Evolutionary conservation across 257 asterid species (phyloP), one percentile per base, ranked within the genome.

Genomic region (Paulownia fortunei): DNA sequence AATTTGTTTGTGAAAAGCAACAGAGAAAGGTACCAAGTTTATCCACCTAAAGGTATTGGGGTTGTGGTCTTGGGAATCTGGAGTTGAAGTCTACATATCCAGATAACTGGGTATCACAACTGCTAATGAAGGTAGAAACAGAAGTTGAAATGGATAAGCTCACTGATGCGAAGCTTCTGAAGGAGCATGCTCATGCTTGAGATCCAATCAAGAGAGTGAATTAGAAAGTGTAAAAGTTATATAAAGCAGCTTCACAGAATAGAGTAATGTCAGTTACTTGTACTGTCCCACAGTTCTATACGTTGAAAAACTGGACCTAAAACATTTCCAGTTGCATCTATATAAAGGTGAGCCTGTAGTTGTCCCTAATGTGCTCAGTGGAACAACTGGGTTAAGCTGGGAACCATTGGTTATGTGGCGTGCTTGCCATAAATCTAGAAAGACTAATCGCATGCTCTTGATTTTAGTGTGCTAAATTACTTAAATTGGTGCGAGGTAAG

Each of bases 401-500:
- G 52, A 65, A 21, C 52, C 71, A 19, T 16, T 16, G n/a, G 52
- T 65, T 5, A 65, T 65, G 52, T 65, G 51, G 71, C 71, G 71
- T n/a, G 71, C 52, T 65, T 65, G 71, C 11, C 52, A 54, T 54
- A 37, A n/a, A 4, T 39, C 52, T 37, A 36, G 52, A 65, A 37
- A 9, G 52, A 30, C 16, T 65, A 9, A 37, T 5, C 16, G 37
- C 26, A 7, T 4, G 12, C 34, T 36, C 49, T n/a, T 16, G 71
- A 65, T 3, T 64, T 65, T 27, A 37, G 16, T 0, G 71, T 39
- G 6, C 23, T 13, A 7, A 65, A 65, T 19, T 65, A 34, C 71
- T 36, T 39, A 65, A 65, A 65, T 18, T 37, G 52, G 71, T 65
- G 71, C n/a, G 30, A 65, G 71, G 71, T 39, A 36, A 15, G 49